These are phyloP conservation scores for Camellia granthamiana DNA, from an alignment of 148 eudicot species.

Conservation along the genomic window DNA sequence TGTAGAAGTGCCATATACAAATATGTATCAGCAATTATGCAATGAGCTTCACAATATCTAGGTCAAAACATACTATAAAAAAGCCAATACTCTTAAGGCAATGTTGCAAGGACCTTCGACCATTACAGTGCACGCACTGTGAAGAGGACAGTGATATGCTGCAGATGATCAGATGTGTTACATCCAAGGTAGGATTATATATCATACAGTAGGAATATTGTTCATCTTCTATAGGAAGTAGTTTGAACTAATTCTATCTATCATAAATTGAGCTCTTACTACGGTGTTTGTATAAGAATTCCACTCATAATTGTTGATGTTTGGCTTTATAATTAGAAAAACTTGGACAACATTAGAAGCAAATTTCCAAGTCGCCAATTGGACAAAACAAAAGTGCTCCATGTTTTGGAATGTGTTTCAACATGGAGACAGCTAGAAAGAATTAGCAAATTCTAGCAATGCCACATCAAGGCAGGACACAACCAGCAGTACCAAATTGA, in stretches of 20 bases:
- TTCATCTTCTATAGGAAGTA: no score
- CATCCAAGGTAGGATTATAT: not conserved
- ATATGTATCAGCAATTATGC: not conserved
- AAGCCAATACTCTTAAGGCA: not conserved
- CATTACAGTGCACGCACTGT: not conserved
- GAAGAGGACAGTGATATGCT: not conserved
- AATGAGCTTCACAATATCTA: not conserved
- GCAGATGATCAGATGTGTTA: not conserved
- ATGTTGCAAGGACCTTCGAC: not conserved
- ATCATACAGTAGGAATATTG: not conserved
- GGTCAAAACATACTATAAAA: not conserved
- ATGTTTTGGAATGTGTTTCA: not conserved
- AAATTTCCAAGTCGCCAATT: not conserved
- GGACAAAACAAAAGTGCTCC: not conserved
- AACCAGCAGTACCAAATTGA: not conserved
- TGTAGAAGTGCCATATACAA: no score
- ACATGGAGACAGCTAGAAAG: not conserved
- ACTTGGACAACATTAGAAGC: not conserved
- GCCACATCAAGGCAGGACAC: not conserved
- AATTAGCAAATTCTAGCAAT: not conserved
- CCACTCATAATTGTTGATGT: no score
- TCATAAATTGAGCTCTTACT: no score
- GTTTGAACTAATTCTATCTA: no score
- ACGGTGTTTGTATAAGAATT: no score
- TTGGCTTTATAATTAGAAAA: not conserved